Base-by-base conservation (phyloP, 495 filamentous ascomycete species). In the Penicillium canescens region DNA sequence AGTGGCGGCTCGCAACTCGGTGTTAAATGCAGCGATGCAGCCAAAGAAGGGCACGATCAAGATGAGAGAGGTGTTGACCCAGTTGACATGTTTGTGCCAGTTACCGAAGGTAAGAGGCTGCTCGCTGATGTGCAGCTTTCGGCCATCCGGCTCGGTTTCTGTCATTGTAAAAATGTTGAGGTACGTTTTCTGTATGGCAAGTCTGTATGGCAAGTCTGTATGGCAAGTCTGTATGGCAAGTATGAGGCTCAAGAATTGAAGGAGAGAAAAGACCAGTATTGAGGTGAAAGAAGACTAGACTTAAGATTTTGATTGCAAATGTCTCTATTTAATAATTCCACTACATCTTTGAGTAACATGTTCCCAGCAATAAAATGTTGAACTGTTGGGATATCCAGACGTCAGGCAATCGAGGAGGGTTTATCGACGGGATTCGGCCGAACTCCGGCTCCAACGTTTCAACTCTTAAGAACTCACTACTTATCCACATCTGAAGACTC, bases 51-150 rank as follows among this genome's bases (percentile, higher is more conserved):
- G 92, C 11, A 96, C 81, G 52, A 86, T 77, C 61, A 96, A 68
- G 69, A 97, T 95, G 67, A 96, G 79, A 52, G 74, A 79, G 11
- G 89, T 85, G 68, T 92, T 91, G 18, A 92, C 69, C 89, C 92
- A 96, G 75, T 96, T 91, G 78, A 96, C 80, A 67, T 96, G 92
- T 60, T 89, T 87, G 71, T 90, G 85, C 90, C 91, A 96, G 74
- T 96, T 96, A 53, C 71, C 54, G 64, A 78, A 76, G 18, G 90
- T 96, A 31, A 96, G 84, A 42, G 89, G 86, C 18, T 68, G 67
- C 37, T 79, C 76, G 6, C 67, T 70, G 50, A 77, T 78, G 55
- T 78, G 75, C 16, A 60, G 45, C 43, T 70, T 76, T 51, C 61
- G 28, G 38, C 26, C n/a, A 28, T 16, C 36, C 12, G 49, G 18